phyloP scores from a whole-genome alignment of 352 stramenopile species.

The Globisporangium uncinulatum region DNA sequence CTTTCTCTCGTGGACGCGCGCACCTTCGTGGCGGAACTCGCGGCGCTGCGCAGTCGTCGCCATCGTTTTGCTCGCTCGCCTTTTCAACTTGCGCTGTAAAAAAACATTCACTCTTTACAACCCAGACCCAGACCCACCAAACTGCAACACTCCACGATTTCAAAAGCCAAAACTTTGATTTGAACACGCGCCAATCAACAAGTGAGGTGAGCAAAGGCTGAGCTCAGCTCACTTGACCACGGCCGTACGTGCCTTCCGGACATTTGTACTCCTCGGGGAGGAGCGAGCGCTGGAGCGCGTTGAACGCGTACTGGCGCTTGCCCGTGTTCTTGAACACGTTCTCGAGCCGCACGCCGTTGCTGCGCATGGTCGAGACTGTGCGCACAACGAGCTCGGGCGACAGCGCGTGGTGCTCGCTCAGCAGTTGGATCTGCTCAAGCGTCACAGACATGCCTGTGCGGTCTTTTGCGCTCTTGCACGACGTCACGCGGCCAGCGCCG shows the following conservation, averaged over 20 bases:
- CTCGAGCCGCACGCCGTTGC: slow-evolving; percentile 82
- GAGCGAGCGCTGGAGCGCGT: slow-evolving; percentile 83
- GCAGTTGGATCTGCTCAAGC: slow-evolving; percentile 90
- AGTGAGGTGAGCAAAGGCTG: no score
- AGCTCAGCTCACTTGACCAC: slow-evolving; percentile 75
- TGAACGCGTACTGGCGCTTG: slow-evolving; percentile 86
- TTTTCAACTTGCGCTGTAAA: background rate
- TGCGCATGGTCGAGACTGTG: slow-evolving; percentile 85
- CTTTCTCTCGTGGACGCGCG: background rate
- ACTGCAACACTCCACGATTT: no score
- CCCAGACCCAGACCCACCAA: no score
- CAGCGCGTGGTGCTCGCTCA: slow-evolving; percentile 80
- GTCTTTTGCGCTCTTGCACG: slow-evolving; percentile 98
- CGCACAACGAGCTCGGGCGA: slow-evolving; percentile 63
- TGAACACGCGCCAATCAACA: no score
- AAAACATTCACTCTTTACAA: no score
- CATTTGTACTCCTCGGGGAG: slow-evolving; percentile 83
- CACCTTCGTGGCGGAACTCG: slow-evolving; percentile 1
- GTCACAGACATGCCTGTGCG: slow-evolving; percentile 98
- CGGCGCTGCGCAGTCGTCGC: background rate
- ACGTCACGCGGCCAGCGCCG: slow-evolving; percentile 89
- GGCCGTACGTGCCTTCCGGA: slow-evolving; percentile 75
- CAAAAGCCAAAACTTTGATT: no score
- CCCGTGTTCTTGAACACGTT: slow-evolving; percentile 89
- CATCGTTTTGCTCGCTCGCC: background rate